phyloP scores from a whole-genome alignment of 768 basidiomycete genomes.

The Mycena venus region DNA sequence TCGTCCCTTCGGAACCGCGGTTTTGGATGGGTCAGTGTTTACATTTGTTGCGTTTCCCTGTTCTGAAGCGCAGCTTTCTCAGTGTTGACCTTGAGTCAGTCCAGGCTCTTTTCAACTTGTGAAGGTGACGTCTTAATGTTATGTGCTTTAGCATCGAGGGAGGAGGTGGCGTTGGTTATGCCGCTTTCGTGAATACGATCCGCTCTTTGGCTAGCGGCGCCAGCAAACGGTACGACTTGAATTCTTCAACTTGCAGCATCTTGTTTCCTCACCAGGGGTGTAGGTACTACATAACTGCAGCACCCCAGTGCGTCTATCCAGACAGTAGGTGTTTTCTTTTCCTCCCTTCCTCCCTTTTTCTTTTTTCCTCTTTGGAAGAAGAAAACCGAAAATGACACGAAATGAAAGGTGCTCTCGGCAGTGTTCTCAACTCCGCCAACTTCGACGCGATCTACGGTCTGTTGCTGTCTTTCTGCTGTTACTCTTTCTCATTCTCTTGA shows the following conservation, averaged over 20 bases:
- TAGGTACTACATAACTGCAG: conserved; percentile 77
- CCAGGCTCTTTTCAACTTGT: neutral
- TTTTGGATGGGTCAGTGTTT: conserved; percentile 73
- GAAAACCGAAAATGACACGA: too few relatives aligned
- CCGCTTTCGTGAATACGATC: conserved; percentile 68
- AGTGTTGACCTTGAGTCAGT: conserved; percentile 73
- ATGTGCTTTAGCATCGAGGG: conserved; percentile 64
- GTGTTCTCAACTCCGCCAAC: conserved; percentile 68
- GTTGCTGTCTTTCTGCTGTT: conserved; percentile 9
- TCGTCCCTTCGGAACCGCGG: conserved; percentile 78
- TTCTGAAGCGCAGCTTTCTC: conserved; percentile 5
- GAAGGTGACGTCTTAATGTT: neutral
- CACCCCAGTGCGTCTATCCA: conserved; percentile 79
- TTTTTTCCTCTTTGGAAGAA: too few relatives aligned
- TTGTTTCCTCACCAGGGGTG: neutral
- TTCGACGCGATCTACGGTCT: conserved; percentile 81
- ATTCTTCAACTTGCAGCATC: neutral
- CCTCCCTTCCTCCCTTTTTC: too few relatives aligned
- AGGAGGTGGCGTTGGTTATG: conserved; percentile 65
- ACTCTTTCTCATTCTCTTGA: neutral
- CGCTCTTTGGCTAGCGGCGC: conserved; percentile 63
- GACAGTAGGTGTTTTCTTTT: too few relatives aligned
- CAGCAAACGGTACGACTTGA: conserved; percentile 61
- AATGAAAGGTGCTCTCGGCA: conserved; percentile 67
- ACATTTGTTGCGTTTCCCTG: neutral